Evolutionary conservation across 108 stramenopile species (phyloP).

Genomic region (Schizochytrium sp.): DNA sequence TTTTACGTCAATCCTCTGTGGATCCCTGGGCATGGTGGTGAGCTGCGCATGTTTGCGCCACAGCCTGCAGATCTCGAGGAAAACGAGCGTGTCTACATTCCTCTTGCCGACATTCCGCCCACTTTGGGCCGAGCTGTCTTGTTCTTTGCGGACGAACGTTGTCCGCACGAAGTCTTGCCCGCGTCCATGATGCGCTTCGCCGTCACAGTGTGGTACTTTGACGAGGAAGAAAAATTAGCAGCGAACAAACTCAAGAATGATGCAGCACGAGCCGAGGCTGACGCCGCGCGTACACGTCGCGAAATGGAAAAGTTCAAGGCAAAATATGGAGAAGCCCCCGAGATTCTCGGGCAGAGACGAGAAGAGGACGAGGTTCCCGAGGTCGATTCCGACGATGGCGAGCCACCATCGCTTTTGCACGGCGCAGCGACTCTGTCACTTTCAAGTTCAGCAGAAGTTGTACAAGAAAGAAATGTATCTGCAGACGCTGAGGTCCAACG

Average conservation of each 20-base stretch:
- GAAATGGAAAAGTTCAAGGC: not conserved
- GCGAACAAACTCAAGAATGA: not conserved
- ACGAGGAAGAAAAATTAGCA: not conserved
- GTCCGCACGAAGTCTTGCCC: not conserved
- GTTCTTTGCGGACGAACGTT: not conserved
- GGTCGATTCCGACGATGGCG: not conserved
- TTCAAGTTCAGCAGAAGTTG: too few species aligned
- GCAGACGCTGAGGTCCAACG: too few species aligned
- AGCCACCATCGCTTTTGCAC: not conserved
- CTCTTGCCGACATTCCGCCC: not conserved
- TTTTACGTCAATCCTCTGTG: conserved; percentile 2
- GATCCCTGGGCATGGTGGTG: not conserved
- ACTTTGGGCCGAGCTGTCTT: not conserved
- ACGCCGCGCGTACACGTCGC: not conserved
- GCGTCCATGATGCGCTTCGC: not conserved
- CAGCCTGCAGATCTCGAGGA: not conserved
- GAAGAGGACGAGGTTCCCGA: not conserved
- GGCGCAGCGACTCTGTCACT: too few species aligned
- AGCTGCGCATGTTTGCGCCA: conserved; percentile 1
- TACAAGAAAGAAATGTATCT: too few species aligned
- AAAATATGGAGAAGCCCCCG: not conserved
- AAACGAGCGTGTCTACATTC: not conserved
- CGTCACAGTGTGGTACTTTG: conserved; percentile 1
- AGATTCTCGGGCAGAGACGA: not conserved
- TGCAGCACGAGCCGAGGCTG: not conserved